Conservation (phyloP, 208 protist genomes). For the Trypanosoma platydactyli region DNA sequence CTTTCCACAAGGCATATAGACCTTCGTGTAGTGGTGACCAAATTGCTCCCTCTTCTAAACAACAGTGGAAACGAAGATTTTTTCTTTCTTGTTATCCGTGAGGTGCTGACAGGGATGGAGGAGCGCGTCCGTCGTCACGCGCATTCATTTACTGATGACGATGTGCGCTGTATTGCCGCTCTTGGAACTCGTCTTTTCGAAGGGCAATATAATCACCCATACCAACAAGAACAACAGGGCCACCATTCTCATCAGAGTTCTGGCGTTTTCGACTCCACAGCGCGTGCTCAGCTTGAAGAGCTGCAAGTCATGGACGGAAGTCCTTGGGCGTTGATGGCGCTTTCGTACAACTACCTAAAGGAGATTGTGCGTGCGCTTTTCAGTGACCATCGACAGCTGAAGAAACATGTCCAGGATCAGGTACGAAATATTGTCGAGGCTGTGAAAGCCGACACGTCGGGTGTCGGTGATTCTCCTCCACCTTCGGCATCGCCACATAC, state of each 20-base stretch:
- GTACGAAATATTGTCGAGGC: conserved; percentile 36
- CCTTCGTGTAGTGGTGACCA: conserved; percentile 43
- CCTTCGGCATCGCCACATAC: not conserved
- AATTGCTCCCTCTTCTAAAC: conserved; percentile 69
- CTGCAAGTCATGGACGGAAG: conserved; percentile 87
- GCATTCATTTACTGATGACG: conserved; percentile 48
- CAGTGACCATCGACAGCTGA: conserved; percentile 59
- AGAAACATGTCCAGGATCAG: conserved; percentile 60
- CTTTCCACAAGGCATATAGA: conserved; percentile 37
- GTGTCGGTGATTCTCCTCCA: not conserved
- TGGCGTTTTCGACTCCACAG: conserved; percentile 42
- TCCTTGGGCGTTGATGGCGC: conserved; percentile 73
- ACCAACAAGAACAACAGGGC: conserved; percentile 5
- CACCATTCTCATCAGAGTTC: not conserved
- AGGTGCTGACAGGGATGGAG: conserved; percentile 66
- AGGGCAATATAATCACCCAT: conserved; percentile 2
- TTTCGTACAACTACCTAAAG: conserved; percentile 74
- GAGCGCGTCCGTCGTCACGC: conserved; percentile 56
- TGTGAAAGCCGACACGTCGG: conserved; percentile 6
- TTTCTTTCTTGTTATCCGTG: conserved; percentile 57
- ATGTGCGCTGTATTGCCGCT: conserved; percentile 59
- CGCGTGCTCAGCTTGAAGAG: conserved; percentile 77
- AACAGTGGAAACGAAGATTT: conserved; percentile 67
- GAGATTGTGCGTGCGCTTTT: conserved; percentile 71
- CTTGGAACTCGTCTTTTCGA: conserved; percentile 72